Conservation (phyloP, 441 rosid species). For the Populus trichocarpa region DNA sequence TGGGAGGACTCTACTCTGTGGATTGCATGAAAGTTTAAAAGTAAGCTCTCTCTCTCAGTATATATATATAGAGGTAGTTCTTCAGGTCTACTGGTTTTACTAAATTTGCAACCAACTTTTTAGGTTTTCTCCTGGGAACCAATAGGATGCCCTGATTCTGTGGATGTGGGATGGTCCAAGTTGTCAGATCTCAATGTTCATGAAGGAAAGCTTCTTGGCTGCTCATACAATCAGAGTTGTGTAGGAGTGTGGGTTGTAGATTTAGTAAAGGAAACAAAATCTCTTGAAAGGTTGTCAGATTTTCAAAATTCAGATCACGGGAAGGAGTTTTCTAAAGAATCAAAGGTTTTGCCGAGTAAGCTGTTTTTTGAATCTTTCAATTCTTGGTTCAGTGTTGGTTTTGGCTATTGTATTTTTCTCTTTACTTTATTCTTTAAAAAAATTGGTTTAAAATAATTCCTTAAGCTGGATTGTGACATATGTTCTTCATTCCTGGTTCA, state of each 20-base stretch:
- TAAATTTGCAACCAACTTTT: constrained; percentile 19
- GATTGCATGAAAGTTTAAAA: constrained; percentile 91
- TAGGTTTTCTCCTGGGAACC: constrained; percentile 99
- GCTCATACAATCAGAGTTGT: constrained; percentile 96
- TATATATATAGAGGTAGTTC: background rate
- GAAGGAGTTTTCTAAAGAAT: constrained; percentile 51
- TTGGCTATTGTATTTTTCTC: constrained; percentile 1
- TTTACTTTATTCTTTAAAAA: background rate
- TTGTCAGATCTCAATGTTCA: constrained; percentile 92
- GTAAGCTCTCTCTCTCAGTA: constrained; percentile 38
- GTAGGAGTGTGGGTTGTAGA: constrained; percentile 99
- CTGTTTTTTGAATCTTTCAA: constrained; percentile 9
- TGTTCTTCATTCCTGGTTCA: constrained; percentile 27
- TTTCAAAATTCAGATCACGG: constrained; percentile 56
- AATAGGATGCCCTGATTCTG: constrained; percentile 75
- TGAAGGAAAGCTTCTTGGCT: constrained; percentile 98
- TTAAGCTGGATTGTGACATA: constrained; percentile 5
- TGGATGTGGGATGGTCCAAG: constrained; percentile 99
- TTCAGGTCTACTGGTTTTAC: constrained; percentile 9
- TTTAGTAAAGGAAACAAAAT: constrained; percentile 68
- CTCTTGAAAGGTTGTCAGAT: constrained; percentile 71
- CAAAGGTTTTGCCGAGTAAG: constrained; percentile 62
- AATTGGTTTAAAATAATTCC: constrained; percentile 7
- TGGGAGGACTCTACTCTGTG: constrained; percentile 95
- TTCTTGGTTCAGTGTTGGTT: background rate